Base-by-base conservation (phyloP, 306 rosid species). In the Aeschynomene evenia region DNA sequence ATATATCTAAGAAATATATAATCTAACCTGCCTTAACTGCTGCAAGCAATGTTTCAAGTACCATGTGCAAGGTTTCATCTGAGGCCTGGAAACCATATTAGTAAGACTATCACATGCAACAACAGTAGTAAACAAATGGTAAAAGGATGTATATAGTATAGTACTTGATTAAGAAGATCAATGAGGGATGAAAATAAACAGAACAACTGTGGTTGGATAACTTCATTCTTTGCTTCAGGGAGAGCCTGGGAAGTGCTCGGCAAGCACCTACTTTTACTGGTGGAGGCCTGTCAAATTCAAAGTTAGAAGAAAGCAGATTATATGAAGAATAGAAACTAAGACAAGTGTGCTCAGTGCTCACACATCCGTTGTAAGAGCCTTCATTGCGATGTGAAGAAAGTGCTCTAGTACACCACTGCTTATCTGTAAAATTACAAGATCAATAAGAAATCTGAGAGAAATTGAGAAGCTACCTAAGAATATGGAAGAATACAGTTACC, bases 201-300 rank as follows among this genome's bases (percentile, higher is more conserved):
- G 90, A 84, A 63, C 87, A 90, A 61, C 34, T 86, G 91, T 6
- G 87, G 85, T 48, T 81, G 91, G 66, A 74, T 71, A 61, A 81
- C 70, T 84, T 80, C 91, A 63, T 83, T 87, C 69, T 84, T 88
- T 46, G 84, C 86, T 81, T 85, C 91, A 76, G 97, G 98, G 57
- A 93, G 83, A 70, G 88, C 94, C 81, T 81, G 87, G 28, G 89
- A 84, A 93, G 98, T 56, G 96, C 94, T 70, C 88, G 81, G 83
- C 97, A 93, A 53, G 96, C 97, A 78, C 98, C 98, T 56, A 90
- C 94, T 86, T 86, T 93, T 57, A 93, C 89, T 21, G 94, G 94
- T 23, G 96, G 85, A 5, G 98, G 91, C 88, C 98, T 93, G 84
- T 70, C 37, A 68, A 66, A 79, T 28, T 19, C 22, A 66, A 63